A percentile compares a stretch with the other conserved stretches of the same genome.
Conservation (phyloP, 352 stramenopile species). For the Lagenidium sp. region DNA sequence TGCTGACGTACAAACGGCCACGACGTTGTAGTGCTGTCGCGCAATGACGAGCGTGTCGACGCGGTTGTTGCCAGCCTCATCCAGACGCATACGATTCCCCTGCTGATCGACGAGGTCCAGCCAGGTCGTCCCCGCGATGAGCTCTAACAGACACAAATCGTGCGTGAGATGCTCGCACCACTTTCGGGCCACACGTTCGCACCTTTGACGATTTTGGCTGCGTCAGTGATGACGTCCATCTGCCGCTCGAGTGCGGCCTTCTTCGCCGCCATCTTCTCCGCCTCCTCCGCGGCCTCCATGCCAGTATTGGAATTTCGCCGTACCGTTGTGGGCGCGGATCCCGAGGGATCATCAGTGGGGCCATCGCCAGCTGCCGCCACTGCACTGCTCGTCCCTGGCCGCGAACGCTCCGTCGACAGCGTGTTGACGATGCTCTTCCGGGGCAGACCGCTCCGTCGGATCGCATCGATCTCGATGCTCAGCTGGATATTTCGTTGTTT, state of each 20-base stretch:
- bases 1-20: conserved; percentile 40
- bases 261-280: conserved; percentile 22
- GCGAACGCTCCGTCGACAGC: too few species aligned
- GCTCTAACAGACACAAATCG: too few species aligned
- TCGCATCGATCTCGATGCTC: conserved; percentile 59
- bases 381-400: too few species aligned
- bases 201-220: conserved; percentile 48
- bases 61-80: conserved; percentile 22
- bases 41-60: conserved; percentile 33
- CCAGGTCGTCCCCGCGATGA: conserved; percentile 21
- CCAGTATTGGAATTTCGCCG: background rate
- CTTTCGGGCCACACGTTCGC: background rate
- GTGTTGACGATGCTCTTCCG: conserved; percentile 7
- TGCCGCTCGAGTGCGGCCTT: conserved; percentile 34
- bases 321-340: background rate
- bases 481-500: conserved; percentile 72
- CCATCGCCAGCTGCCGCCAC: too few species aligned
- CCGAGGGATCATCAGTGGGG: background rate
- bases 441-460: conserved; percentile 21
- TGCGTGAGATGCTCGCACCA: too few species aligned
- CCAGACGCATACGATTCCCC: conserved; percentile 31
- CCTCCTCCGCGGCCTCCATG: conserved; percentile 11
- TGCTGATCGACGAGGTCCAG: conserved; percentile 48
- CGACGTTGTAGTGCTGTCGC: conserved; percentile 33
- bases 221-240: conserved; percentile 34